Evolutionary conservation across 169 alveolate species (phyloP).

Genomic region (Eimeria brunetti): DNA sequence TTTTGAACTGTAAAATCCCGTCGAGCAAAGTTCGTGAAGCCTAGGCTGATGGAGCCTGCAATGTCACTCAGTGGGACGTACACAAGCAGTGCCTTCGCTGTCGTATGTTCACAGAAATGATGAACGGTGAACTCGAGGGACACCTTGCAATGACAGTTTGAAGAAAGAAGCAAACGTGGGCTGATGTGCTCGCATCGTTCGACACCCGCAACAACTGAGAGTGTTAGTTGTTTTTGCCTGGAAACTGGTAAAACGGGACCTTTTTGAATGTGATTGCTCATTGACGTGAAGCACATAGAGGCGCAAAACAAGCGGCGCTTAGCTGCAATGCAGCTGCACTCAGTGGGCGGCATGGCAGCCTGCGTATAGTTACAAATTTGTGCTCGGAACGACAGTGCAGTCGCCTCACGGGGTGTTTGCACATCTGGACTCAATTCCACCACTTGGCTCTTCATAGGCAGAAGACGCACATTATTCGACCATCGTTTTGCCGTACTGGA

Average conservation of each 20-base stretch:
- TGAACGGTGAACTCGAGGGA: not conserved
- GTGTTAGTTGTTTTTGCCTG: too few relatives aligned
- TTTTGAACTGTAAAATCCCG: too few relatives aligned
- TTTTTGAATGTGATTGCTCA: not conserved
- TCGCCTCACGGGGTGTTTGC: not conserved
- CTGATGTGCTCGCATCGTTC: not conserved
- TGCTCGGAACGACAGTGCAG: not conserved
- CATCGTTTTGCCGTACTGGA: not conserved
- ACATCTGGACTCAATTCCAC: not conserved
- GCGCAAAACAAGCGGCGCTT: not conserved
- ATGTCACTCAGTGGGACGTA: too few relatives aligned
- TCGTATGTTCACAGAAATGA: not conserved
- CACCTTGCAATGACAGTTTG: not conserved
- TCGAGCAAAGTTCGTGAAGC: too few relatives aligned
- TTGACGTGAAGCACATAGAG: not conserved
- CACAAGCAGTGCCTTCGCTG: not conserved
- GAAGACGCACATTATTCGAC: not conserved
- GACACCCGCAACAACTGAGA: not conserved
- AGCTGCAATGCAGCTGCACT: not conserved
- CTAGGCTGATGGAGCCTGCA: too few relatives aligned
- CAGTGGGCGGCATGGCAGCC: not conserved
- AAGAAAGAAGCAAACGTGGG: not conserved
- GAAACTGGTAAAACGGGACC: not conserved
- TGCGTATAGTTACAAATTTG: too few relatives aligned
- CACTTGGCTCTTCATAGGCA: not conserved